Evolutionary conservation across 768 basidiomycete genomes (phyloP).

Genomic region (Pisolithus microcarpus): DNA sequence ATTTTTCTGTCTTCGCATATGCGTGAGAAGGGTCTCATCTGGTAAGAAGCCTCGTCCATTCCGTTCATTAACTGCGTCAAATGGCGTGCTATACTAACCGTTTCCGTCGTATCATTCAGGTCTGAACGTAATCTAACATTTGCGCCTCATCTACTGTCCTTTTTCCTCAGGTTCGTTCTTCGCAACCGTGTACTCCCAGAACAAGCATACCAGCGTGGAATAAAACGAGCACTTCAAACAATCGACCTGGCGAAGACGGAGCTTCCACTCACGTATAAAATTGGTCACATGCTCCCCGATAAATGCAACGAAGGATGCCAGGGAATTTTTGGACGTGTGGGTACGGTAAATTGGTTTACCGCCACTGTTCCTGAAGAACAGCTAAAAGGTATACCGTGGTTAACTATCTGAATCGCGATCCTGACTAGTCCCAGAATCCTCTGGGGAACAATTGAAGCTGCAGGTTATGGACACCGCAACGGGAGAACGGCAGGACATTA

Average conservation of each 20-base stretch:
- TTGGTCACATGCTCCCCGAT: slow-evolving; percentile 36
- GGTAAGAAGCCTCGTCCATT: slow-evolving; percentile 38
- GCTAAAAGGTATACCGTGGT: slow-evolving; percentile 1
- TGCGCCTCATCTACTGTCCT: slow-evolving; percentile 47
- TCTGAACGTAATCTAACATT: slow-evolving; percentile 41
- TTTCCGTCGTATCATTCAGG: slow-evolving; percentile 22
- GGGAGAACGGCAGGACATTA: slow-evolving; percentile 10
- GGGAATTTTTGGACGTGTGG: slow-evolving; percentile 42
- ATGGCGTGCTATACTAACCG: not conserved
- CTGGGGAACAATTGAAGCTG: slow-evolving; percentile 9
- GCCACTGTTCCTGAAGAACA: slow-evolving; percentile 4
- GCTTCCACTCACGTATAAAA: slow-evolving; percentile 35
- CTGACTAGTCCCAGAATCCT: not conserved
- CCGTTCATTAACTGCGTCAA: not conserved
- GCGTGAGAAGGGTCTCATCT: slow-evolving; percentile 60
- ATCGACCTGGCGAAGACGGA: slow-evolving; percentile 34
- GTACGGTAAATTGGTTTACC: slow-evolving; percentile 32
- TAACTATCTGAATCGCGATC: not conserved
- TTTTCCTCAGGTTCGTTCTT: slow-evolving; percentile 58
- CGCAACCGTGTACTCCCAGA: slow-evolving; percentile 51
- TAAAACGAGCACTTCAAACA: slow-evolving; percentile 42
- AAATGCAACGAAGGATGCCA: slow-evolving; percentile 43
- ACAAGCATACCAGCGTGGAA: slow-evolving; percentile 33
- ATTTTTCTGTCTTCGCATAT: slow-evolving; percentile 69
- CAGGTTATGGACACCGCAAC: slow-evolving; percentile 11